Evolutionary conservation across 176 grass and related monocot species (phyloP), one percentile per base, ranked within the genome.

Genomic region (Oryza glumipatula): DNA sequence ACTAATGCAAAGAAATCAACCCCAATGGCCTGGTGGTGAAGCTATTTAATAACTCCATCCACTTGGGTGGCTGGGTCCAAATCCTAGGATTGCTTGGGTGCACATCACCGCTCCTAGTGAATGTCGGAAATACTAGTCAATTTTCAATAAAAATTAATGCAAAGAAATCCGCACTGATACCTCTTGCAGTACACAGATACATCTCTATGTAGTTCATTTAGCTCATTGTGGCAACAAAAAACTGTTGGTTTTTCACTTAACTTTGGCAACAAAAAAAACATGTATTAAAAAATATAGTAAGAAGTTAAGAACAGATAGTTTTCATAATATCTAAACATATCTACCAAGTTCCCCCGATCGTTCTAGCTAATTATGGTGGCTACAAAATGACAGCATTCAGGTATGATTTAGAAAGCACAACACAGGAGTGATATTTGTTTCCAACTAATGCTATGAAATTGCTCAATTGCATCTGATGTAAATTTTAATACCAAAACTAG

Each of bases 391-490:
- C 17, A 26, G 3, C 22, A 47, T 48, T 68, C 9, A 51, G 23
- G 46, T 43, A 24, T n/a, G 60, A 32, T 61, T 15, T 61, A 64
- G 24, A 72, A 3, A 14, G 44, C 3, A 72, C 5, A 73, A 3
- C 13, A 83, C 19, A 49, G 10, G 43, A 61, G 12, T 14, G 5
- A 78, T 19, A 44, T 67, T 33, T 45, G 33, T 6, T 68, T 67
- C 41, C 26, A 68, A 16, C 2, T 30, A 78, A 43, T 44, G 58
- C 21, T 81, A 71, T 19, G 45, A 81, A 70, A 44, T 61, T 63
- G 51, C 8, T 82, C 22, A 41, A 70, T 49, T 17, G 14, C 36
- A 65, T 35, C 12, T 26, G 3, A 82, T 1, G 36, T 21, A 58
- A 60, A 81, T 41, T 58, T 33, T 26, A 48, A 4, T 74, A 11